phyloP scores from a whole-genome alignment of 2,329 filamentous ascomycete genomes.

The Leptodontidium sp. region DNA sequence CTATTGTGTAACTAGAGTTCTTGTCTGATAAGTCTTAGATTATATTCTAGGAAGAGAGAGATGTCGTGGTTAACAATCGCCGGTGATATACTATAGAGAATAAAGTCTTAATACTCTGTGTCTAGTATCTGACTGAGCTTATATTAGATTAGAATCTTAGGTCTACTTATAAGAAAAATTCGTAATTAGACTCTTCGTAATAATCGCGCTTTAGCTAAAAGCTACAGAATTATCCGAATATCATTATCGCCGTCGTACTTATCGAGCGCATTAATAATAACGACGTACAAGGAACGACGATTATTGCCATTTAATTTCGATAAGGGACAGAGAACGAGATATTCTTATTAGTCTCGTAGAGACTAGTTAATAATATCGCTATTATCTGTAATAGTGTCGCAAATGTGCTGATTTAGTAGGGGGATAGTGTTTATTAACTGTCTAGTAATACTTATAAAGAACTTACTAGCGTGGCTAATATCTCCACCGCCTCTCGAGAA shows the following conservation, averaged over 20 bases:
- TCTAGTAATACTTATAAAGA: constrained; percentile 12
- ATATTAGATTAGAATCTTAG: constrained; percentile 2
- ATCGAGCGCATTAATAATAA: constrained; percentile 11
- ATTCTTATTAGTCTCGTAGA: background rate
- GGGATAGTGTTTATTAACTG: background rate
- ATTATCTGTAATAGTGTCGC: background rate
- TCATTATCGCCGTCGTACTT: background rate
- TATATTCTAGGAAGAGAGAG: constrained; percentile 34
- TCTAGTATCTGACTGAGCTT: background rate
- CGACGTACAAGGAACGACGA: background rate
- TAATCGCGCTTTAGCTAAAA: background rate
- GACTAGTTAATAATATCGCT: constrained; percentile 1
- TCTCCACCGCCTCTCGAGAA: constrained; percentile 16
- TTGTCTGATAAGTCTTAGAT: constrained; percentile 25
- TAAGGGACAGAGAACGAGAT: background rate
- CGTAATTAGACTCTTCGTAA: background rate
- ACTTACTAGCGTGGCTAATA: constrained; percentile 5
- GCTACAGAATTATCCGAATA: background rate
- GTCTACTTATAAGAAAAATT: constrained; percentile 5
- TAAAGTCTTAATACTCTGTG: constrained; percentile 24
- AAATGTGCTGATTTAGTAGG: background rate
- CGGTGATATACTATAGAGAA: constrained; percentile 39
- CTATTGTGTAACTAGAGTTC: constrained; percentile 8
- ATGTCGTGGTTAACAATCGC: constrained; percentile 44
- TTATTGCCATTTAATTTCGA: background rate